A percentile compares a stretch with the other conserved stretches of the same genome.
Evolutionary conservation across 148 eudicot genomes (phyloP).

Genomic region (Chenopodium formosanum): DNA sequence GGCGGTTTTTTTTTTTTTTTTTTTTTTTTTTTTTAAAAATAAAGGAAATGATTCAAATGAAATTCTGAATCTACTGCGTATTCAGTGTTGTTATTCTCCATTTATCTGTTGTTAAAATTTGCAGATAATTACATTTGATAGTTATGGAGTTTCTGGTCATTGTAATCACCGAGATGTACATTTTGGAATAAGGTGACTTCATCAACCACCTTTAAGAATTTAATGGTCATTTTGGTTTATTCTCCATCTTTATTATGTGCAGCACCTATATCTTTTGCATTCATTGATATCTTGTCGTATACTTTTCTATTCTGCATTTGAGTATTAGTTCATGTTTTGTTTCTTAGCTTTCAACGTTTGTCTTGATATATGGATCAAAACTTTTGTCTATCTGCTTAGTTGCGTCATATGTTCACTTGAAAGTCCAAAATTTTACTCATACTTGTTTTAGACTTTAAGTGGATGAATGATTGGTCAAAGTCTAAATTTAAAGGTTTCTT

Average conservation of each 20-base stretch:
- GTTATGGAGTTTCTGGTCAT: conserved; percentile 92
- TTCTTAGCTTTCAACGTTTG: neutral
- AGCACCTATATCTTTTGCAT: neutral
- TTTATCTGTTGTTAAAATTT: conserved; percentile 4
- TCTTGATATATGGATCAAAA: neutral
- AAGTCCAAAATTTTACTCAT: too few relatives aligned
- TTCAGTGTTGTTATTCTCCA: too few relatives aligned
- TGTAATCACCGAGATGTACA: conserved; percentile 82
- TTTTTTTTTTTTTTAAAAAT: too few relatives aligned
- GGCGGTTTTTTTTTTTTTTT: neutral
- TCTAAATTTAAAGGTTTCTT: neutral
- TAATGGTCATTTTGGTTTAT: neutral
- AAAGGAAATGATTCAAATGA: neutral
- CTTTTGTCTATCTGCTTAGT: too few relatives aligned
- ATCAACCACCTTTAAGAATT: neutral
- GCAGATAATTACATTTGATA: conserved; percentile 78
- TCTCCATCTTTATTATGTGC: neutral
- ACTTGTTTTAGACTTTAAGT: too few relatives aligned
- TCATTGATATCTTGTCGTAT: neutral
- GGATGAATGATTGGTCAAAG: neutral
- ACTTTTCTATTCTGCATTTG: neutral
- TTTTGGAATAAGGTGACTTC: conserved; percentile 61
- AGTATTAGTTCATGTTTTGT: neutral
- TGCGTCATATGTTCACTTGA: neutral
- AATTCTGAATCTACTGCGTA: too few relatives aligned